Base-by-base conservation (phyloP, 805 yeast species). In the Ogataea chonburiensis region DNA sequence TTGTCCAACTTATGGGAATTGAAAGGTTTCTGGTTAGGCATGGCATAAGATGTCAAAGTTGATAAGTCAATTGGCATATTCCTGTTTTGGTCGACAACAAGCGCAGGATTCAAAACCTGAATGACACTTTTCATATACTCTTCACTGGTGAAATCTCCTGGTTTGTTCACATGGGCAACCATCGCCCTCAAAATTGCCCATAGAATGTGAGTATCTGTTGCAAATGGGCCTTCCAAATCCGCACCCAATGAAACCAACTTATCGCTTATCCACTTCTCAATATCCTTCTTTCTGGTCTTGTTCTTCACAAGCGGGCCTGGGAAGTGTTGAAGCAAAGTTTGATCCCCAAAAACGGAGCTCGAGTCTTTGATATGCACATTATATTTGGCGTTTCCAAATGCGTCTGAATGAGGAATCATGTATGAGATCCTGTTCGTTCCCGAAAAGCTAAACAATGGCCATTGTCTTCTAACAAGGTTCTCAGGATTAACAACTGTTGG, bases 381-480 rank as follows among this genome's bases (percentile, higher is more conserved):
- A 13, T 55, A 50, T 24, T 50, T 49, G 8, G 58, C 52, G 31
- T 50, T 56, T 10, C 61, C 63, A 41, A 57, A 64, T n/a, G 62
- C 60, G 47, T 58, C 54, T 22, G 64, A 58, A 2, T 63, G 46
- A 5, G 80, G 77, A 28, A 75, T 52, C 38, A 71, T 64, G 23
- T 66, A 65, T 3, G 72, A 69, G 13, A 73, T 50, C 29, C 64
- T 70, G 5, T 62, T 58, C 3, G 76, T 66, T 14, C 61, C 63
- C 17, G 76, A 66, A 83, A 93, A 87, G 40, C 72, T 68, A 55
- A 86, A 82, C 21, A 87, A 54, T 0, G 96, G 95, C 60, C 82
- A 83, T 53, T 85, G 95, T 37, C 83, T 68, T 30, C 64, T 60
- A 16, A 68, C 58, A 34, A 81, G 57, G 16, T 77, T 73, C 34